Conservation (phyloP, 2,329 filamentous ascomycete genomes). For the Pestalotiopsis sp. region DNA sequence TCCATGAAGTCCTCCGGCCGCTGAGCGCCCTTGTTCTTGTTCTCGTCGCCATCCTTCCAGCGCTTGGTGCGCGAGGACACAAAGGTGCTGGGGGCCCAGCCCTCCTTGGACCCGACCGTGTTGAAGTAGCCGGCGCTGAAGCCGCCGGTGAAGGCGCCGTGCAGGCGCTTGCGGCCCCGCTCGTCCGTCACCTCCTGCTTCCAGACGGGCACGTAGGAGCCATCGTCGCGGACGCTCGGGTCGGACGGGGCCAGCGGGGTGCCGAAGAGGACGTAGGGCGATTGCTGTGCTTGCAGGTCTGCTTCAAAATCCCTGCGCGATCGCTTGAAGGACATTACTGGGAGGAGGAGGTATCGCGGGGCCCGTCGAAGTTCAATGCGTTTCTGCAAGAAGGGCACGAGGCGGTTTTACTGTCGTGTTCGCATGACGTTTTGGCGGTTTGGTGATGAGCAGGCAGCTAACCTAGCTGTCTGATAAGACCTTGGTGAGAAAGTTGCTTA, state of each 20-base stretch:
- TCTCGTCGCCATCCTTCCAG: slow-evolving; percentile 11
- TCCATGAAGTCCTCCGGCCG: slow-evolving; percentile 96
- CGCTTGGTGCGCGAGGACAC: slow-evolving; percentile 85
- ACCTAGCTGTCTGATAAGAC: background rate
- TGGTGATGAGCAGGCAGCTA: background rate
- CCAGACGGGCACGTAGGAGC: slow-evolving; percentile 93
- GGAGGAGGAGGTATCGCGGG: background rate
- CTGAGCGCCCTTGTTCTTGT: slow-evolving; percentile 43
- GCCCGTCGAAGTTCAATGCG: background rate
- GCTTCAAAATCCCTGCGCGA: slow-evolving; percentile 78
- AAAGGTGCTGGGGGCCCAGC: slow-evolving; percentile 92
- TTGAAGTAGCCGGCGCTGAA: slow-evolving; percentile 99
- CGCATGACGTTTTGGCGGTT: background rate
- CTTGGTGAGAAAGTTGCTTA: background rate
- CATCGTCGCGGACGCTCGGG: slow-evolving; percentile 80
- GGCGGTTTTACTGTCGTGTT: background rate
- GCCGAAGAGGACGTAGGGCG: slow-evolving; percentile 79
- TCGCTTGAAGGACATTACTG: slow-evolving; percentile 82
- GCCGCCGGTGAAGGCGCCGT: slow-evolving; percentile 95
- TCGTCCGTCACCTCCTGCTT: slow-evolving; percentile 98
- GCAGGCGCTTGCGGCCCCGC: slow-evolving; percentile 83
- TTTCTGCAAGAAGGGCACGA: background rate
- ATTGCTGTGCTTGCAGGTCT: slow-evolving; percentile 67
- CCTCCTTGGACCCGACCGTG: slow-evolving; percentile 96
- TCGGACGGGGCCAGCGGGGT: slow-evolving; percentile 82